A percentile compares a stretch with the other conserved stretches of the same genome.
Conservation (phyloP, 768 basidiomycete genomes). For the Imleria badia region DNA sequence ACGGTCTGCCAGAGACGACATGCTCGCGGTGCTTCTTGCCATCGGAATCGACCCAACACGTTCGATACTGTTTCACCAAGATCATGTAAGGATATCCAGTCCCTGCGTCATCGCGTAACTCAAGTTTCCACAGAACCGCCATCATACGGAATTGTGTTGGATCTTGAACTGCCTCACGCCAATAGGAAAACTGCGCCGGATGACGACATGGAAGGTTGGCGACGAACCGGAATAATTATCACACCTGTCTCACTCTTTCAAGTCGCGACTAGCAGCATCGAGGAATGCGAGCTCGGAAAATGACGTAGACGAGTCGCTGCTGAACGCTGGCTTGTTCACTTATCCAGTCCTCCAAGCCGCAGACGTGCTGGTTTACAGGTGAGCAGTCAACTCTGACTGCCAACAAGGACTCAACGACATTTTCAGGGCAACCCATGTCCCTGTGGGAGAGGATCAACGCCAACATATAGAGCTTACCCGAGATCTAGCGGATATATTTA, state of each 20-base stretch:
- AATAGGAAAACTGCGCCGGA: conserved; percentile 76
- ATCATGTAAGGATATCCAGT: conserved; percentile 58
- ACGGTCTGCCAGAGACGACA: conserved; percentile 61
- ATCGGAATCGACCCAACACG: conserved; percentile 79
- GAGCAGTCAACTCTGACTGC: conserved; percentile 14
- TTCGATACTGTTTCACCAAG: conserved; percentile 82
- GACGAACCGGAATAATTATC: not conserved
- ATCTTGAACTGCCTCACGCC: conserved; percentile 83
- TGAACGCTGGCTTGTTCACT: conserved; percentile 85
- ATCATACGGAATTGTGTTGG: conserved; percentile 90
- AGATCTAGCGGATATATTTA: conserved; percentile 82
- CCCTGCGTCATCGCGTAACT: not conserved
- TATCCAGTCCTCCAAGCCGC: conserved; percentile 95
- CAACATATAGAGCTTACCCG: conserved; percentile 91
- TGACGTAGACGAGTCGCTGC: conserved; percentile 76
- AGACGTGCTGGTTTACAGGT: conserved; percentile 88
- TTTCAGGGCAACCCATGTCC: conserved; percentile 83
- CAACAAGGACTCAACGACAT: not conserved
- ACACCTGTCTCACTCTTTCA: not conserved
- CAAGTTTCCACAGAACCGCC: conserved; percentile 55
- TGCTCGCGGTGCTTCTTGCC: conserved; percentile 82
- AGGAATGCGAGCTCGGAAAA: conserved; percentile 74
- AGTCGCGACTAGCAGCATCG: conserved; percentile 75
- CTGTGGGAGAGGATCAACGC: conserved; percentile 94
- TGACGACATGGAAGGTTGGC: conserved; percentile 96